phyloP scores from a whole-genome alignment of 2,329 filamentous ascomycete species.

The Xylariaceae sp. region DNA sequence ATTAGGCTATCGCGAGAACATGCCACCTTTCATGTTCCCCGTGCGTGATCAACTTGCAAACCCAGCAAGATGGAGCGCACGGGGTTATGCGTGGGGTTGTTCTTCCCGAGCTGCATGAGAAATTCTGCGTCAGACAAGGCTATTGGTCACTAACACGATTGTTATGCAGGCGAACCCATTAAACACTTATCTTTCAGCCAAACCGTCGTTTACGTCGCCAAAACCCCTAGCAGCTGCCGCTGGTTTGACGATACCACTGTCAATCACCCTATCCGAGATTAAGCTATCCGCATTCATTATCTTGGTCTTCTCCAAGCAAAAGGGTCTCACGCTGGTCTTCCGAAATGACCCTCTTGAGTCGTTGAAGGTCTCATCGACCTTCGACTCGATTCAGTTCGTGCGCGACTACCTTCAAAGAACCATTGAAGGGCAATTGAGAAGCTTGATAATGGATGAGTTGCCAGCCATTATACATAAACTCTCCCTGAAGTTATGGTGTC shows the following conservation, averaged over 20 bases:
- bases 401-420: conserved; percentile 94
- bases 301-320: conserved; percentile 93
- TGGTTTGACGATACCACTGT: conserved; percentile 91
- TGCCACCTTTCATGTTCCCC: conserved; percentile 12
- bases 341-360: conserved; percentile 97
- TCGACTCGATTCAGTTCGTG: conserved; percentile 98
- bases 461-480: conserved; percentile 93
- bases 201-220: conserved; percentile 87
- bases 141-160: conserved; percentile 45
- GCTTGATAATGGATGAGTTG: conserved; percentile 95
- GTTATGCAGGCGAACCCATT: conserved; percentile 76
- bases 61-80: conserved; percentile 33
- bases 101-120: conserved; percentile 22
- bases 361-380: conserved; percentile 96
- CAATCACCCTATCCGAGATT: conserved; percentile 93
- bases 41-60: conserved; percentile 33
- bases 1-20: conserved; percentile 12
- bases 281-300: conserved; percentile 96
- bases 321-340: conserved; percentile 93
- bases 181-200: conserved; percentile 90
- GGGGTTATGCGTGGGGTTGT: conserved; percentile 31
- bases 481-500: conserved; percentile 82
- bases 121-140: conserved; percentile 32
- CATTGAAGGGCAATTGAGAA: conserved; percentile 87
- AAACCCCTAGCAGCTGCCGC: conserved; percentile 86